Conservation (phyloP, 2,329 filamentous ascomycete genomes). For the Rutstroemia sydowiana region DNA sequence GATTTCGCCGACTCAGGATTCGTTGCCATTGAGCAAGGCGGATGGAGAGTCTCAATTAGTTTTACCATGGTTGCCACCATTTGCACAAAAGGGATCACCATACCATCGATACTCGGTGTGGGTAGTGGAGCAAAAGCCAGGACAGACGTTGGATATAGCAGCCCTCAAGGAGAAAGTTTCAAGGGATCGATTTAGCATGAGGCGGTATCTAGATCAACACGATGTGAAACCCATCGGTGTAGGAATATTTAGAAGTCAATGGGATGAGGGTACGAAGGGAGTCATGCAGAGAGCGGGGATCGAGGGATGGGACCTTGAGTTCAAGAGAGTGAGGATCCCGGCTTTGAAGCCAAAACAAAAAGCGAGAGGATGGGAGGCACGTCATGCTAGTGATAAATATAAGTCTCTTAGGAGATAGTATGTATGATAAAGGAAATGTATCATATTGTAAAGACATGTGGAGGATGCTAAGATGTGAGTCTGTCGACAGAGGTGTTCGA, state of each 20-base stretch:
- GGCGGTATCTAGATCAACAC: conserved; percentile 66
- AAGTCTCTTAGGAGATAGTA: conserved; percentile 33
- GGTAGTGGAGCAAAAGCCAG: conserved; percentile 70
- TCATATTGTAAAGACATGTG: conserved; percentile 1
- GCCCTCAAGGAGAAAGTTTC: conserved; percentile 46
- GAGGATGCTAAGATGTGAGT: no score
- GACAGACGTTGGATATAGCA: conserved; percentile 49
- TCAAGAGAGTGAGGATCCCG: conserved; percentile 72
- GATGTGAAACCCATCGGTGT: conserved; percentile 68
- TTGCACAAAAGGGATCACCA: conserved; percentile 79
- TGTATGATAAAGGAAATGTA: conserved; percentile 10
- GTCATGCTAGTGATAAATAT: conserved; percentile 58
- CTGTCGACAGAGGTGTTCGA: no score
- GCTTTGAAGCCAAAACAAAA: conserved; percentile 55
- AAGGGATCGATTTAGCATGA: conserved; percentile 66
- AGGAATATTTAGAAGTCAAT: conserved; percentile 79
- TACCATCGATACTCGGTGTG: conserved; percentile 86
- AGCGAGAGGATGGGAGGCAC: conserved; percentile 59
- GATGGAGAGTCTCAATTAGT: conserved; percentile 56
- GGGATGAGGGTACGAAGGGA: conserved; percentile 80
- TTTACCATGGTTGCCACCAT: conserved; percentile 75
- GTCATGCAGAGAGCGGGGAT: conserved; percentile 79
- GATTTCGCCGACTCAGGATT: conserved; percentile 53
- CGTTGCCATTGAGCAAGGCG: conserved; percentile 58
- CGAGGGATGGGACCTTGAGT: conserved; percentile 72